Evolutionary conservation across 768 basidiomycete genomes (phyloP).

Genomic region (Podaxis sp.): DNA sequence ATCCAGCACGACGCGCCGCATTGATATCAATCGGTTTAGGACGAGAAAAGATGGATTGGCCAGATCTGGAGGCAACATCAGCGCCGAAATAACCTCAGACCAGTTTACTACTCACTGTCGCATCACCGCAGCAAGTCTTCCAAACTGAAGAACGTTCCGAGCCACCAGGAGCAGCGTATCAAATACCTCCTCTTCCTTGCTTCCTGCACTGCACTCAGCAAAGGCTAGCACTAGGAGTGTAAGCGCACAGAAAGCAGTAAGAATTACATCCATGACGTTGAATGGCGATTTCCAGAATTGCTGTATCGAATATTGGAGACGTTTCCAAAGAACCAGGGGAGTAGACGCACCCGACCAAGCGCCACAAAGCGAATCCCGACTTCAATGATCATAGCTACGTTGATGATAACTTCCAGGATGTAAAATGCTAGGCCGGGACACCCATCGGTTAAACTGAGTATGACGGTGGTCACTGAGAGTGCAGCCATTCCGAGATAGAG

Average conservation of each 20-base stretch:
- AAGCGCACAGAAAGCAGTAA: conserved; percentile 87
- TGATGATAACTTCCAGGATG: conserved; percentile 85
- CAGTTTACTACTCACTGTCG: conserved; percentile 67
- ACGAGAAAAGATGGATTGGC: conserved; percentile 84
- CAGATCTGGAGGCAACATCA: conserved; percentile 54
- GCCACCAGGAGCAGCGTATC: conserved; percentile 92
- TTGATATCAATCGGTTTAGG: conserved; percentile 87
- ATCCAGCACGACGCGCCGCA: conserved; percentile 63
- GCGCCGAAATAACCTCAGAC: conserved; percentile 14
- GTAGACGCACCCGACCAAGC: conserved; percentile 75
- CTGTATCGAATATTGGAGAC: conserved; percentile 37
- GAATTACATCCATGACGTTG: conserved; percentile 84
- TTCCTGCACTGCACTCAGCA: conserved; percentile 77
- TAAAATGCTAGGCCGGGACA: conserved; percentile 91
- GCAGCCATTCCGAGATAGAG: conserved; percentile 90
- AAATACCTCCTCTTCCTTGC: conserved; percentile 91
- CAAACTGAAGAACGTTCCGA: conserved; percentile 91
- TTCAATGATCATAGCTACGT: conserved; percentile 90
- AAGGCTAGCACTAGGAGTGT: conserved; percentile 89
- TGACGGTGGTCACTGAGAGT: conserved; percentile 82
- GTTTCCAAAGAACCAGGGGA: background rate
- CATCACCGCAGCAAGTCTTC: conserved; percentile 89
- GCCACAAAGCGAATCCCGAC: conserved; percentile 91
- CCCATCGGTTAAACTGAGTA: conserved; percentile 77
- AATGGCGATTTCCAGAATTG: conserved; percentile 97